These are phyloP conservation scores for Zoysia matrella DNA, from an alignment of 202 grass and related monocot genomes.

Conservation along the genomic window DNA sequence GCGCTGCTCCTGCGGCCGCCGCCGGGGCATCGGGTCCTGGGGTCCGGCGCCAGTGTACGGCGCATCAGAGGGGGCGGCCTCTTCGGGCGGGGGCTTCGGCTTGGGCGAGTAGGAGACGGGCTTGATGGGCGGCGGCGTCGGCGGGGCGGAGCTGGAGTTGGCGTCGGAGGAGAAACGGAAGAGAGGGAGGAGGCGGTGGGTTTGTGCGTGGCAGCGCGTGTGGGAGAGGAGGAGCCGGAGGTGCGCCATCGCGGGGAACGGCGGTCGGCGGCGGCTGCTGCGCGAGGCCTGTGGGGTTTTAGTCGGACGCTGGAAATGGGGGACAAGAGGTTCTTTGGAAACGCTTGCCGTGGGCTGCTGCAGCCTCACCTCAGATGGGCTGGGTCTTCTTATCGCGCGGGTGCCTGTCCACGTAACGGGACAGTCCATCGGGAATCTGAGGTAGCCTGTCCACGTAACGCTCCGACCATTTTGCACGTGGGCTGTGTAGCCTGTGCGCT, in stretches of 20 bases:
- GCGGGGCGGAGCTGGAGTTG: not conserved
- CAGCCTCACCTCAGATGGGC: not conserved
- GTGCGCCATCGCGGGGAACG: constrained; percentile 62
- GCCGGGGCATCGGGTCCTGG: constrained; percentile 10
- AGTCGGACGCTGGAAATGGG: constrained; percentile 26
- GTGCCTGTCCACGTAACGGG: no score
- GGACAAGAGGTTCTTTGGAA: constrained; percentile 8
- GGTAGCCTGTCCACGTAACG: no score
- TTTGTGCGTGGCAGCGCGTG: not conserved
- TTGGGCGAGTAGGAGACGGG: constrained; percentile 80
- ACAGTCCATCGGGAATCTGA: no score
- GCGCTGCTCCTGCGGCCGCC: not conserved
- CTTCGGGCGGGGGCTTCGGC: constrained; percentile 50
- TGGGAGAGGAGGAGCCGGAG: constrained; percentile 60
- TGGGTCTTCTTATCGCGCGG: no score
- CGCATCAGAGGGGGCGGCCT: not conserved
- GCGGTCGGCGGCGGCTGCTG: constrained; percentile 29
- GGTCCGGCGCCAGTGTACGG: not conserved
- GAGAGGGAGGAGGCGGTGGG: constrained; percentile 45
- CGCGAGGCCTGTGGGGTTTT: constrained; percentile 55
- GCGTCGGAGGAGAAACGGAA: constrained; percentile 31
- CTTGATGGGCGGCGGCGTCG: constrained; percentile 56
- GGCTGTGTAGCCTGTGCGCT: no score
- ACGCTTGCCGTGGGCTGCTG: not conserved
- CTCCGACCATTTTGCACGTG: no score